These are phyloP conservation scores for Schwanniomyces vanrijiae DNA, from an alignment of 805 yeast genomes.

Conservation along the genomic window DNA sequence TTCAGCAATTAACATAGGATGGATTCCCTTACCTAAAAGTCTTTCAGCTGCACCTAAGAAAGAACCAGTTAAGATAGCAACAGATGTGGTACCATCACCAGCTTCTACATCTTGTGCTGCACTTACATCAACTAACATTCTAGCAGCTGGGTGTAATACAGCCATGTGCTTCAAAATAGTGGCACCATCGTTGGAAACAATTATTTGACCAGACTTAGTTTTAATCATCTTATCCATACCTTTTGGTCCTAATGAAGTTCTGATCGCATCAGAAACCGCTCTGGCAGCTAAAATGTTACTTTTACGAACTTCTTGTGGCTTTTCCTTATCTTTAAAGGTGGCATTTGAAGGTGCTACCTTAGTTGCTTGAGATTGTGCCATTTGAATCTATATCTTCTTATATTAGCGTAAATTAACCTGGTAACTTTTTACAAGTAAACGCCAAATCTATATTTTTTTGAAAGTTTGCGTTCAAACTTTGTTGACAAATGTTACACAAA, in stretches of 20 bases:
- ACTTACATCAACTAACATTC: conserved; percentile 92
- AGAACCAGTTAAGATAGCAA: conserved; percentile 93
- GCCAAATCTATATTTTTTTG: neutral
- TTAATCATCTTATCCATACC: conserved; percentile 99
- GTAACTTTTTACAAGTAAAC: neutral
- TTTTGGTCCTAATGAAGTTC: conserved; percentile 96
- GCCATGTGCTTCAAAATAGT: conserved; percentile 98
- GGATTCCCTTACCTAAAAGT: conserved; percentile 84
- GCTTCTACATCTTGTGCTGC: conserved; percentile 99
- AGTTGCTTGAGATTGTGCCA: conserved; percentile 13
- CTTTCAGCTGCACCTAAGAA: conserved; percentile 93
- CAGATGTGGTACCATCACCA: conserved; percentile 99
- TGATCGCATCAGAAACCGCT: conserved; percentile 92
- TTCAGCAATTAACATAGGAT: conserved; percentile 93
- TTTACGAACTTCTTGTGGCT: conserved; percentile 91
- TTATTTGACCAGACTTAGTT: conserved; percentile 87
- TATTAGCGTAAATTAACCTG: neutral
- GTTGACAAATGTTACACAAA: conserved; percentile 4
- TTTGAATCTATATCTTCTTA: conserved; percentile 1
- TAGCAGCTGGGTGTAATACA: conserved; percentile 96
- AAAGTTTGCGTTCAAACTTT: neutral
- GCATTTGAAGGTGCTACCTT: conserved; percentile 64
- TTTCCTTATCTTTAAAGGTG: conserved; percentile 88
- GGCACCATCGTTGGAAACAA: conserved; percentile 97
- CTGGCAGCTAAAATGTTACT: conserved; percentile 89